Base-by-base conservation (phyloP, 1,284 basidiomycete species). In the Apiotrichum gracile region DNA sequence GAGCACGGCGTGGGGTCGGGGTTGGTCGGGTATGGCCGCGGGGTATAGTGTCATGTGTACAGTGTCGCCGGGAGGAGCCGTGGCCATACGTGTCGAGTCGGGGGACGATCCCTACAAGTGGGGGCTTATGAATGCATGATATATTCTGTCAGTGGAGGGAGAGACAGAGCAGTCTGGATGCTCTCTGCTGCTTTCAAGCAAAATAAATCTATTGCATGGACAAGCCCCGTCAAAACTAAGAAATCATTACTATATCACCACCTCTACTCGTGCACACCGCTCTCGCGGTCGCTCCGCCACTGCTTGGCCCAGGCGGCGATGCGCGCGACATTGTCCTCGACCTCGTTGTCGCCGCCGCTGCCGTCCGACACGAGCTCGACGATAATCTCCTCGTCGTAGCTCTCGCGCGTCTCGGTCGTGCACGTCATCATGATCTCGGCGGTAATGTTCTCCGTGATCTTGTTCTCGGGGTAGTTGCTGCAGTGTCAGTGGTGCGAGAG, bases 401-500 rank as follows among this genome's bases (percentile, higher is more conserved):
- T 88, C 37, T 85, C 83, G 34, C 84, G 80, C 3, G 94, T 93
- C 72, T 98, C 94, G 41, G 90, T 87, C 10, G 88, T 77, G 24
- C 96, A 86, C 33, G 92, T 85, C 67, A 90, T 82, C 93, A 98
- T 97, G 70, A 99, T 98, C 76, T 99, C 94, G 10, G 93, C 92
- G 64, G 93, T 86, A 75, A 98, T 94, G 73, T 99, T 99, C 75
- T 98, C 96, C 70, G 93, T 87, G 12, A 98, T 91, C 77, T 99
- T 99, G 70, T 90, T 88, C 43, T 91, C 74, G 1, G 87, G 78
- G 69, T 98, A 98, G 13, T 83, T 83, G 61, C 94, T 97, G 70
- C 10, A 27, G 29, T 3, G 49, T 49, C 22, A 52, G 57, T 27
- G 6, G 5, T 39, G 25, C 16, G n/a, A n/a, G n/a, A n/a, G n/a